Evolutionary conservation across 2,329 filamentous ascomycete genomes (phyloP).

Genomic region (Pseudopithomyces chartarum): DNA sequence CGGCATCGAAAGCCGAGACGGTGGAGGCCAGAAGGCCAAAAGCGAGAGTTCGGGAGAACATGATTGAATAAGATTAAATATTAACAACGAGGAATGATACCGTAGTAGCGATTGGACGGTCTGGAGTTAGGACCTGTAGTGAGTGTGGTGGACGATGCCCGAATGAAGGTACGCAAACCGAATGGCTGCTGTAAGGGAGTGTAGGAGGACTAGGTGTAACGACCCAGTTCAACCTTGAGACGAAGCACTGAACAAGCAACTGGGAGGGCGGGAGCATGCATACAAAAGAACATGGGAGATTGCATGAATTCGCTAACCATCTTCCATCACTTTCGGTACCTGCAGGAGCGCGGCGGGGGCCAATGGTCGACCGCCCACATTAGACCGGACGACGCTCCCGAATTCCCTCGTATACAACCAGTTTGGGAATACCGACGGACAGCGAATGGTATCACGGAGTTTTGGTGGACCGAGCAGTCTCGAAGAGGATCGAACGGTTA

Average conservation of each 20-base stretch:
- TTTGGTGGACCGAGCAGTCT: not conserved
- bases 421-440: not conserved
- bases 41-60: slow-evolving; percentile 20
- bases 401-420: slow-evolving; percentile 6
- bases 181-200: slow-evolving; percentile 40
- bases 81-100: slow-evolving; percentile 27
- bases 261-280: slow-evolving; percentile 26
- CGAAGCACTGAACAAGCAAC: slow-evolving; percentile 13
- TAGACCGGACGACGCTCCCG: slow-evolving; percentile 19
- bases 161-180: slow-evolving; percentile 64
- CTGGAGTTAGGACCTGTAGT: slow-evolving; percentile 40
- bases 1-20: slow-evolving; percentile 48
- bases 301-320: slow-evolving; percentile 21
- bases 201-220: slow-evolving; percentile 14
- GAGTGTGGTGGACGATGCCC: slow-evolving; percentile 44
- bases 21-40: slow-evolving; percentile 42
- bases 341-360: slow-evolving; percentile 28
- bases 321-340: slow-evolving; percentile 26
- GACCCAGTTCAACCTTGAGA: slow-evolving; percentile 2
- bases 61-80: slow-evolving; percentile 27
- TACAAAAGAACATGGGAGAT: slow-evolving; percentile 36
- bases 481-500: not conserved
- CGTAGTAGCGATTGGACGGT: slow-evolving; percentile 44
- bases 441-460: not conserved
- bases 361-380: slow-evolving; percentile 17